Conservation (phyloP, 225 moss, liverwort and hornwort species). For the Lunularia cruciata region DNA sequence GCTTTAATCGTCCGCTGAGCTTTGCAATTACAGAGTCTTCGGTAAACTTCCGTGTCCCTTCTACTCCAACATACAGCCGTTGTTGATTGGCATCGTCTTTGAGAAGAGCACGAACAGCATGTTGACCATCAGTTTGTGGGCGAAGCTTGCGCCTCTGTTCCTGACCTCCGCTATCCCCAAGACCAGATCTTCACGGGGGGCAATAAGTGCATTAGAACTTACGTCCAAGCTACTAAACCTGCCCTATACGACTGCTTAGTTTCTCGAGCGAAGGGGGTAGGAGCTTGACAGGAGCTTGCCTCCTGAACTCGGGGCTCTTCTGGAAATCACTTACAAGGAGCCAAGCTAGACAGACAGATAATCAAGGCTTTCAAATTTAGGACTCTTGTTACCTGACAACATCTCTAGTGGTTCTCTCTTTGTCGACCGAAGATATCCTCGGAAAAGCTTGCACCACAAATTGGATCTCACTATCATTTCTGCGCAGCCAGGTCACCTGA, state of each 20-base stretch:
- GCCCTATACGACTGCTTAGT: too few relatives aligned
- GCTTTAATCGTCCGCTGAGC: background rate
- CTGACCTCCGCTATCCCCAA: background rate
- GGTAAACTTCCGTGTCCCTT: background rate
- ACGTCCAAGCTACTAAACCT: background rate
- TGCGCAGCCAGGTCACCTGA: background rate
- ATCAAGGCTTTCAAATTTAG: background rate
- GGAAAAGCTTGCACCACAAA: slow-evolving; percentile 44
- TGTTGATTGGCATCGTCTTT: too few relatives aligned
- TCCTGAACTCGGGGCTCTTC: background rate
- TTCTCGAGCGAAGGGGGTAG: background rate
- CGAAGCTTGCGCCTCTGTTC: background rate
- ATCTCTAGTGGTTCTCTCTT: background rate
- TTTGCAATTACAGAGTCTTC: background rate
- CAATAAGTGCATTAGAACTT: background rate
- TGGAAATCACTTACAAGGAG: background rate
- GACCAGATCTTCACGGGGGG: background rate
- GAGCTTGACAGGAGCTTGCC: background rate
- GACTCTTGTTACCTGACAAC: slow-evolving; percentile 20
- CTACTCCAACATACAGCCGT: too few relatives aligned
- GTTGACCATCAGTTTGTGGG: background rate
- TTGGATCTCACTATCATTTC: slow-evolving; percentile 34
- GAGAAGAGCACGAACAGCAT: background rate
- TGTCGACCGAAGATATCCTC: slow-evolving; percentile 8
- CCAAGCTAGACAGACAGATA: background rate